Conservation (phyloP, 2,329 filamentous ascomycete species). For the Diaporthe australafricana region DNA sequence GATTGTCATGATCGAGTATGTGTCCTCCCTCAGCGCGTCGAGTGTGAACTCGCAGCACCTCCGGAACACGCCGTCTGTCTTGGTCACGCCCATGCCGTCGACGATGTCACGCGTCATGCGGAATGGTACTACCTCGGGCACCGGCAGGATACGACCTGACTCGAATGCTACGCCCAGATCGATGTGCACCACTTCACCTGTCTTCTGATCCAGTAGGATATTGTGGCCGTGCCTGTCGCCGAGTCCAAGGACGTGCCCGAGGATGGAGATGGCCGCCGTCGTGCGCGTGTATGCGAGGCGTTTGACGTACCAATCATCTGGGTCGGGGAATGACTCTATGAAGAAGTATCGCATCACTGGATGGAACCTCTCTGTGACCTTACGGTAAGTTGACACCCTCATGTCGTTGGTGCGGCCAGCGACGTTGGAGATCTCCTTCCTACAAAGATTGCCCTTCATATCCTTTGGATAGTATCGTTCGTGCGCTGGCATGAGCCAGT, state of each 20-base stretch:
- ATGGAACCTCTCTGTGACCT: conserved; percentile 83
- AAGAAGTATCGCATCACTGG: conserved; percentile 98
- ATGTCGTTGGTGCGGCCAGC: conserved; percentile 77
- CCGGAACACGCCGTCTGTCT: conserved; percentile 94
- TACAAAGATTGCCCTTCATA: conserved; percentile 79
- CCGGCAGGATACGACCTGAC: conserved; percentile 91
- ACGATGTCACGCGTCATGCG: conserved; percentile 93
- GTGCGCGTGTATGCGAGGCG: conserved; percentile 92
- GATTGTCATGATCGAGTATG: conserved; percentile 98
- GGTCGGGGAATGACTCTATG: conserved; percentile 92
- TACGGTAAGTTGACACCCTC: conserved; percentile 80
- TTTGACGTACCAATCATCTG: conserved; percentile 94
- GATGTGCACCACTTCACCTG: conserved; percentile 95
- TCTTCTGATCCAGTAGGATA: conserved; percentile 90
- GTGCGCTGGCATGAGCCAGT: conserved; percentile 92
- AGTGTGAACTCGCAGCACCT: conserved; percentile 99
- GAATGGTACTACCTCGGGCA: conserved; percentile 97
- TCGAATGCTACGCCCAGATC: conserved; percentile 98
- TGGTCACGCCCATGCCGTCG: conserved; percentile 95
- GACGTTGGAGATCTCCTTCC: conserved; percentile 81
- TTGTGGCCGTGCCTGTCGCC: conserved; percentile 97
- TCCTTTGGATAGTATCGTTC: conserved; percentile 88
- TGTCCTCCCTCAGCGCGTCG: conserved; percentile 92
- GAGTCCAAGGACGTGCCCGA: conserved; percentile 91
- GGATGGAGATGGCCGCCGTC: conserved; percentile 93